Evolutionary conservation across 352 stramenopile genomes (phyloP).

Genomic region (Globisporangium yorkense): DNA sequence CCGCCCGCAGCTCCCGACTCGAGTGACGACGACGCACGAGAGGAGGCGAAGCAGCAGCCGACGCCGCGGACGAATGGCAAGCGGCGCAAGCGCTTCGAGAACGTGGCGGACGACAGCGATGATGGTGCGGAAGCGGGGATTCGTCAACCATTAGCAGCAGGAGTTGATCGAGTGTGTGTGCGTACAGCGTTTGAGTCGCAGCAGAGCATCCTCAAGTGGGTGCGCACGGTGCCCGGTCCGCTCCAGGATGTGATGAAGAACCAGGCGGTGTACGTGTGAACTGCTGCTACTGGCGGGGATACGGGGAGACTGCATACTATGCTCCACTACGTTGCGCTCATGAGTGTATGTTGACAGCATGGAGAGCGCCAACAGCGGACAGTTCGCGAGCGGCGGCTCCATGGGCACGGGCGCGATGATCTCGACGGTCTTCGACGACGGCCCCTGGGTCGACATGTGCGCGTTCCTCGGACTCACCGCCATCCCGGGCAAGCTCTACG

Average conservation of each 20-base stretch:
- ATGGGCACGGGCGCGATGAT: conserved; percentile 35
- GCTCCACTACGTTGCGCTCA: background rate
- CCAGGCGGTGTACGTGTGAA: conserved; percentile 12
- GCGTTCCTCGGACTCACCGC: conserved; percentile 41
- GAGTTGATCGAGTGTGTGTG: background rate
- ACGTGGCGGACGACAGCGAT: background rate
- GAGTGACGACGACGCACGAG: background rate
- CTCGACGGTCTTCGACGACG: conserved; percentile 71
- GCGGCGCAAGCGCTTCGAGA: conserved; percentile 6
- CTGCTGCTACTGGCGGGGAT: background rate
- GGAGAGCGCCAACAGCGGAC: conserved; percentile 32
- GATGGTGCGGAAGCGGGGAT: background rate
- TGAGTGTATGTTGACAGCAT: conserved; percentile 16
- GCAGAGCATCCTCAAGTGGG: conserved; percentile 74
- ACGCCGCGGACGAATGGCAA: background rate
- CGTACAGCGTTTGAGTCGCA: conserved; percentile 42
- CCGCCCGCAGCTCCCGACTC: background rate
- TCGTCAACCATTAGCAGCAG: background rate
- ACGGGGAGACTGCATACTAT: too few relatives aligned
- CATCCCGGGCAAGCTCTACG: conserved; percentile 53
- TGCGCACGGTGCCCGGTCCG: conserved; percentile 59
- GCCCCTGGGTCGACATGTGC: conserved; percentile 81
- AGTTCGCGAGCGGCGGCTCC: conserved; percentile 35
- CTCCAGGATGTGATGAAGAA: conserved; percentile 78
- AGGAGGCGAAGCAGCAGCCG: background rate